Evolutionary conservation across 2,329 filamentous ascomycete genomes (phyloP).

Genomic region (Simplicillium sp.): DNA sequence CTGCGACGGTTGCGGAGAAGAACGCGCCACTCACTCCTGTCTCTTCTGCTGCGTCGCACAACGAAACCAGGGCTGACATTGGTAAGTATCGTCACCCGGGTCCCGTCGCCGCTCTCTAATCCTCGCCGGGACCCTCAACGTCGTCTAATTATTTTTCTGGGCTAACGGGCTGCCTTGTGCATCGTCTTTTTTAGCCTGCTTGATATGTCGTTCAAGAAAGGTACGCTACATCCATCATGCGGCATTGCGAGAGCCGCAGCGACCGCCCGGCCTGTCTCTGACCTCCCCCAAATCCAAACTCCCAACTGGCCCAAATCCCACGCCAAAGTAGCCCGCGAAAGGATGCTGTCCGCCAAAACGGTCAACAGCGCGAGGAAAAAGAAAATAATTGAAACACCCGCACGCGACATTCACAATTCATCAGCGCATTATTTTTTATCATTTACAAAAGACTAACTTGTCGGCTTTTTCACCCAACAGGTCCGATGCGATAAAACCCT

Average conservation of each 20-base stretch:
- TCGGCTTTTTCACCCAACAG: slow-evolving; percentile 3
- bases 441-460: neutral
- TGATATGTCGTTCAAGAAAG: slow-evolving; percentile 10
- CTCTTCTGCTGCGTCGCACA: slow-evolving; percentile 6
- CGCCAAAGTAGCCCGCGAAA: too few species aligned
- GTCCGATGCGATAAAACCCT: slow-evolving; percentile 15
- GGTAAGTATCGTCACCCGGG: slow-evolving; percentile 1
- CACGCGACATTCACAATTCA: neutral
- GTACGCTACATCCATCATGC: slow-evolving; percentile 4
- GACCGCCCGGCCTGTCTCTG: neutral
- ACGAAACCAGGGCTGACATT: slow-evolving; percentile 7
- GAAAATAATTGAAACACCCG: neutral
- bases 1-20: slow-evolving; percentile 7
- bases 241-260: slow-evolving; percentile 1
- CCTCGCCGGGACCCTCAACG: slow-evolving; percentile 1
- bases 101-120: slow-evolving; percentile 1
- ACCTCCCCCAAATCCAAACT: neutral
- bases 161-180: too few species aligned
- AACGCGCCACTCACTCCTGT: slow-evolving; percentile 1
- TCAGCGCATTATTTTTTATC: neutral
- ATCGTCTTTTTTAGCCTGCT: slow-evolving; percentile 4
- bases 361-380: neutral
- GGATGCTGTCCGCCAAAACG: too few species aligned
- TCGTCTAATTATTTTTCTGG: neutral
- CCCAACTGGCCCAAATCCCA: too few species aligned